A percentile compares a stretch with the other conserved stretches of the same genome.
Conservation (phyloP, 176 grass and related monocot species). For the Sorghum bicolor region Sorghum_bicolor_NCBIv3 NC_012872.2:5050501-5051000, state of each 20-base stretch:
- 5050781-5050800: slow-evolving; percentile 8
- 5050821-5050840: slow-evolving; percentile 19
- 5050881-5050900: neutral
- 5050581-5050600: slow-evolving; percentile 34
- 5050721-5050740: slow-evolving; percentile 37
- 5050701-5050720: neutral
- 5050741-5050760: neutral
- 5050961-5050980: neutral
- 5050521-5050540: neutral
- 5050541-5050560: neutral
- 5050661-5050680: neutral
- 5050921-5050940: neutral
- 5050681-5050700: neutral
- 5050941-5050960: neutral
- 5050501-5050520: neutral
- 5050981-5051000: neutral
- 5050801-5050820: neutral
- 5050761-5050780: neutral
- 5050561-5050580: neutral
- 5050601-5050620: neutral
- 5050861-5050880: neutral
- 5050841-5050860: neutral
- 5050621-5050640: neutral
- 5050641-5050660: slow-evolving; percentile 35
- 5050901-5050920: neutral